Base-by-base conservation (phyloP, 768 basidiomycete species). In the Sporobolomyces roseus region DNA sequence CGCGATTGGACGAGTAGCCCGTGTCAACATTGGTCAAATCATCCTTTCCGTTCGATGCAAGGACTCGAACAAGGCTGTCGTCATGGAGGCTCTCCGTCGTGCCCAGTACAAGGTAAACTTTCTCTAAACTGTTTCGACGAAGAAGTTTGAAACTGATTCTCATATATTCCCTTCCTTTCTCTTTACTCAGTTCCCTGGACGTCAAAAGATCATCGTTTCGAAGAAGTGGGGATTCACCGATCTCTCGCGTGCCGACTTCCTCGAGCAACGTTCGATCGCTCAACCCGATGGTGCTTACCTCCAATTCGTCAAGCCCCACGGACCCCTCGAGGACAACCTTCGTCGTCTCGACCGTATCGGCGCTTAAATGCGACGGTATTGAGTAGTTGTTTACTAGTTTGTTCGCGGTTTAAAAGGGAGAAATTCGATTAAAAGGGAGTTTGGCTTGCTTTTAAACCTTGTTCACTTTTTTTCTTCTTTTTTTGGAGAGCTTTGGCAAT, bases 21-120 rank as follows among this genome's bases (percentile, higher is more conserved):
- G 93, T 78, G 93, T 96, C 74, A 87, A 92, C 85, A 98, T 97
- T 74, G 93, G 96, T 59, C 93, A 97, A 83, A 86, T 96, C 79
- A 91, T 98, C 80, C 83, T 88, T 38, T 88, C 87, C 63, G 88
- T 97, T 80, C 90, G 93, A 56, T 89, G 87, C 84, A 93, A 93
- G 81, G 94, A 98, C 77, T 74, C 78, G 74, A 92, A 92, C 80
- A 85, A 88, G 46, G 80, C 86, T 33, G 90, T 97, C 77, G 89
- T 96, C 79, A 88, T 91, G 81, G 96, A 98, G 83, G 94, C 93
- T 62, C 88, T 98, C 73, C 90, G 93, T 76, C 93, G 93, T 76
- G 91, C 93, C 16, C 90, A 94, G 63, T 98, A 98, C 87, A 99
- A 98, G 80, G 80, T 81, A 48, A 48, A 70, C 43, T 13, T 25